Conservation (phyloP, 495 filamentous ascomycete genomes). For the Hamigera avellanea region DNA sequence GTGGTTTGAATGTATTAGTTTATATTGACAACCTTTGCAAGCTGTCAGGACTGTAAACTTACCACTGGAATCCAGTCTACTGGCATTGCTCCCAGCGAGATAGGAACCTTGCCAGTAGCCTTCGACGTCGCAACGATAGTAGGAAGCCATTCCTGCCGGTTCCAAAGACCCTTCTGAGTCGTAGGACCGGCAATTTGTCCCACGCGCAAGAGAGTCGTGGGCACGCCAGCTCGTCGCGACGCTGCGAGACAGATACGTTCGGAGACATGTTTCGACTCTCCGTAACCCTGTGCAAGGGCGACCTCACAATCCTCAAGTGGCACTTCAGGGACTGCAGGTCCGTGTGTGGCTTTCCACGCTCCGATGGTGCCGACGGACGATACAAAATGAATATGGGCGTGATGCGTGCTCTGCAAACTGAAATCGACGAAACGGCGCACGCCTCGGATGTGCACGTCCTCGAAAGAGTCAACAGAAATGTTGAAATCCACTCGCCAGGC, state of each 20-base stretch:
- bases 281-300: conserved; percentile 33
- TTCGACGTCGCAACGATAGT: conserved; percentile 17
- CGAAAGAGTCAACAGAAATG: conserved; percentile 39
- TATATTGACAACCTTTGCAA: no score
- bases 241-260: conserved; percentile 41
- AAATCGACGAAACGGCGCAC: conserved; percentile 44
- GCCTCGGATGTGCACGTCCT: conserved; percentile 38
- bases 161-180: conserved; percentile 17
- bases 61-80: conserved; percentile 11
- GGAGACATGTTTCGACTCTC: conserved; percentile 41
- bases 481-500: conserved; percentile 57
- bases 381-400: conserved; percentile 40
- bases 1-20: background rate
- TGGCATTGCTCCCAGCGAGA: background rate
- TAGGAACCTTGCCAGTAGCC: conserved; percentile 5
- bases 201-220: conserved; percentile 38
- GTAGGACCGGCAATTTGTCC: conserved; percentile 47
- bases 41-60: background rate
- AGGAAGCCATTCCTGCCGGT: conserved; percentile 24
- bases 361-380: conserved; percentile 40
- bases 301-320: conserved; percentile 25
- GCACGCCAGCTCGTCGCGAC: conserved; percentile 22
- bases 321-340: conserved; percentile 29
- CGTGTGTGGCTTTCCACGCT: conserved; percentile 15
- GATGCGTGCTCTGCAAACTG: conserved; percentile 24